phyloP scores from a whole-genome alignment of 2,329 filamentous ascomycete genomes.

The Orbilia quercus region DNA sequence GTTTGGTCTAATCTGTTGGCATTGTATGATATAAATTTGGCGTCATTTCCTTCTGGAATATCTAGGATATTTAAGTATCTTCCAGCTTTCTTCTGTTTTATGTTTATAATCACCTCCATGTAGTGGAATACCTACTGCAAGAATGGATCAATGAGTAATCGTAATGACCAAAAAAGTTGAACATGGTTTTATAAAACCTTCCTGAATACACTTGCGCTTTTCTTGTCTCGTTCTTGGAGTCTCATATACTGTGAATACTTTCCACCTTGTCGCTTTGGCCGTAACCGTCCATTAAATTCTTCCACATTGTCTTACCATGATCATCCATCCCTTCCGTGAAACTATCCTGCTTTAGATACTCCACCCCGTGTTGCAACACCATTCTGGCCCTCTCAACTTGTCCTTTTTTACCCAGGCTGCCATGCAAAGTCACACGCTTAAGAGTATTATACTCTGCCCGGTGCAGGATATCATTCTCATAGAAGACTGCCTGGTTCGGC shows the following conservation, averaged over 20 bases:
- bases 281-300: slow-evolving; percentile 49
- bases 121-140: slow-evolving; percentile 38
- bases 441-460: slow-evolving; percentile 52
- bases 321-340: slow-evolving; percentile 44
- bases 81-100: slow-evolving; percentile 24
- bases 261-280: slow-evolving; percentile 26
- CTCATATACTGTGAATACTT: slow-evolving; percentile 25
- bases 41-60: slow-evolving; percentile 19
- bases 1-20: background rate
- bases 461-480: slow-evolving; percentile 57
- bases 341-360: slow-evolving; percentile 40
- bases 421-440: slow-evolving; percentile 53
- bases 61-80: slow-evolving; percentile 14
- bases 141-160: slow-evolving; percentile 52
- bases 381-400: slow-evolving; percentile 49
- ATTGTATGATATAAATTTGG: slow-evolving; percentile 33
- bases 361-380: slow-evolving; percentile 55
- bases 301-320: slow-evolving; percentile 47
- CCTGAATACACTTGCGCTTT: no score
- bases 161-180: slow-evolving; percentile 42
- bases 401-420: slow-evolving; percentile 44
- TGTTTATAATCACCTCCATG: slow-evolving; percentile 23
- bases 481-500: slow-evolving; percentile 56
- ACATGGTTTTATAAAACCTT: slow-evolving; percentile 15
- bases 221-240: no score